A percentile compares a stretch with the other conserved stretches of the same genome.
These are phyloP conservation scores for Boletus eberwhitei DNA, from an alignment of 768 basidiomycete species.

Conservation along the genomic window DNA sequence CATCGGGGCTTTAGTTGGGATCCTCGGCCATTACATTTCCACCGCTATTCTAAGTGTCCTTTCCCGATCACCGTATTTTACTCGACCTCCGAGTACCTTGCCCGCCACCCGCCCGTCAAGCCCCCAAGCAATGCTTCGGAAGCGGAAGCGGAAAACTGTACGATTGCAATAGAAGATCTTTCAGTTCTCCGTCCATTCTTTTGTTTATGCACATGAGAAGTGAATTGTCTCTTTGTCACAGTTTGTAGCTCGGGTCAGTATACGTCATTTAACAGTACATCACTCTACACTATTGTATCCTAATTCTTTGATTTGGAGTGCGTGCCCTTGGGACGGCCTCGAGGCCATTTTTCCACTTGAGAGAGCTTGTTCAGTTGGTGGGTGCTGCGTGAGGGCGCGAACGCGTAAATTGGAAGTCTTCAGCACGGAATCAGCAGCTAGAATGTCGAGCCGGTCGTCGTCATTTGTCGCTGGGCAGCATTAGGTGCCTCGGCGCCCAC, in stretches of 20 bases:
- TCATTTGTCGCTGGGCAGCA: too few species aligned
- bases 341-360: not conserved
- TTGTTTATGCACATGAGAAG: not conserved
- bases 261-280: not conserved
- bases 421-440: too few species aligned
- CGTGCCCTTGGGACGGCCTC: too few species aligned
- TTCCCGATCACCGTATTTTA: constrained; percentile 12
- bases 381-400: too few species aligned
- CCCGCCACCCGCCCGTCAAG: not conserved
- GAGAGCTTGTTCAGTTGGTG: too few species aligned
- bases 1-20: constrained; percentile 44
- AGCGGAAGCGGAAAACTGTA: constrained; percentile 22
- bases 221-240: not conserved
- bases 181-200: not conserved
- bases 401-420: too few species aligned
- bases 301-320: not conserved
- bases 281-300: not conserved
- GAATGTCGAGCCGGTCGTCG: too few species aligned
- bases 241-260: not conserved
- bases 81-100: constrained; percentile 1
- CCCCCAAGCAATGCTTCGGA: constrained; percentile 17
- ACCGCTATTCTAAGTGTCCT: constrained; percentile 10
- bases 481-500: too few species aligned
- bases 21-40: constrained; percentile 31
- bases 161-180: constrained; percentile 20